These are phyloP conservation scores for Plantago major DNA, from an alignment of 257 asterid genomes.

Conservation along the genomic window DNA sequence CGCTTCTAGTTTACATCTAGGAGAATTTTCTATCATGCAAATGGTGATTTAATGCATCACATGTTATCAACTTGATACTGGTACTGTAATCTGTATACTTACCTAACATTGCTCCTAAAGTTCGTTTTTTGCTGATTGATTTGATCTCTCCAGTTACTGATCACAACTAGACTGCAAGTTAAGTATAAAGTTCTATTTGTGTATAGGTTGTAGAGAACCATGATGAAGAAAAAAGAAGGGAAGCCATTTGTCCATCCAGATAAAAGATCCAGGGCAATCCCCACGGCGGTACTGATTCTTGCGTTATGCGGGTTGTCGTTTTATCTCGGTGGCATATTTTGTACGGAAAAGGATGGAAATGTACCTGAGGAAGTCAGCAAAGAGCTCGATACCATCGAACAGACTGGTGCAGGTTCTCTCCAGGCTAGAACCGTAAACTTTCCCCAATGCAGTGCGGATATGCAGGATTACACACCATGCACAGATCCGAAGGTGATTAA, in stretches of 20 bases:
- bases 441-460: conserved; percentile 66
- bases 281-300: conserved; percentile 56
- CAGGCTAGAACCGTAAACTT: conserved; percentile 55
- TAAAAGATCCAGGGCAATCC: conserved; percentile 51
- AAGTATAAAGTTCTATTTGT: conserved; percentile 5
- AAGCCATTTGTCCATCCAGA: conserved; percentile 50
- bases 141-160: background rate
- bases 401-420: conserved; percentile 35
- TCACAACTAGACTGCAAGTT: background rate
- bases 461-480: conserved; percentile 95
- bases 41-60: background rate
- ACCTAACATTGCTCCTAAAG: background rate
- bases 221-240: conserved; percentile 86
- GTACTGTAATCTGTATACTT: background rate
- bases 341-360: conserved; percentile 53
- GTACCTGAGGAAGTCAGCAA: conserved; percentile 22
- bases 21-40: background rate
- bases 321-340: conserved; percentile 90
- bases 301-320: conserved; percentile 93
- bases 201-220: conserved; percentile 43
- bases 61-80: conserved; percentile 1
- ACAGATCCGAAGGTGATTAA: conserved; percentile 86
- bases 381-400: conserved; percentile 31
- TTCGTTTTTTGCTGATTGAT: background rate
- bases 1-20: conserved; percentile 16